Evolutionary conservation across 139 green algal genomes (phyloP), one percentile per base, ranked within the genome.

Genomic region (Klebsormidium nitens): DNA sequence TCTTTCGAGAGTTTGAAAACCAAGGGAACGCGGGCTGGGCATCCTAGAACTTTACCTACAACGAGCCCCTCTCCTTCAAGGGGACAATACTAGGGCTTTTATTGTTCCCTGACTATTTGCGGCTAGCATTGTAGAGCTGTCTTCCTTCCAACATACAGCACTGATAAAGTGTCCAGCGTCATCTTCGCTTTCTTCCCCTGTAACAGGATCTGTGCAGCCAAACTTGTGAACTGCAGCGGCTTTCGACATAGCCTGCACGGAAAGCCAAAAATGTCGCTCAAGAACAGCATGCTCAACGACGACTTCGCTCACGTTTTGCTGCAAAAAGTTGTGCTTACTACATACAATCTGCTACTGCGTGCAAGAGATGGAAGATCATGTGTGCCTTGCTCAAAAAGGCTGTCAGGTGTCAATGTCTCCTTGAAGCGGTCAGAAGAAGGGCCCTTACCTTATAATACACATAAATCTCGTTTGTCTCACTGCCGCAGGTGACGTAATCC

Each of bases 401-500:
- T 26, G 23, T 59, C 42, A 5, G 4, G 52, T 6, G 52, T 36
- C 8, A 14, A 11, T 61, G 52, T 14, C 17, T 61, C 8, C 5
- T 17, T n/a, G 52, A 6, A 61, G 52, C 52, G 14, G 5, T 34
- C 5, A 29, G 11, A 36, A 32, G 8, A 23, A 61, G 6, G 6
- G 5, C 11, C 52, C 6, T 5, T 11, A 78, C 72, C 40, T 83
- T 86, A 68, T 86, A 83, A 69, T 92, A 93, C 14, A 93, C 83
- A 28, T 69, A 85, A 23, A 91, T 76, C 55, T 81, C 62, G 69
- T 94, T 91, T 55, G 76, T 88, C 50, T 97, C 91, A 36, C 78
- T 90, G n/a, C 91, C 91, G 2, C 91, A 91, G 0, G 95, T 59
- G 26, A 97, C 85, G 35, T 90, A 89, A 26, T 83, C 82, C 0